Base-by-base conservation (phyloP, 441 rosid species). In the Corymbia citriodora region DNA sequence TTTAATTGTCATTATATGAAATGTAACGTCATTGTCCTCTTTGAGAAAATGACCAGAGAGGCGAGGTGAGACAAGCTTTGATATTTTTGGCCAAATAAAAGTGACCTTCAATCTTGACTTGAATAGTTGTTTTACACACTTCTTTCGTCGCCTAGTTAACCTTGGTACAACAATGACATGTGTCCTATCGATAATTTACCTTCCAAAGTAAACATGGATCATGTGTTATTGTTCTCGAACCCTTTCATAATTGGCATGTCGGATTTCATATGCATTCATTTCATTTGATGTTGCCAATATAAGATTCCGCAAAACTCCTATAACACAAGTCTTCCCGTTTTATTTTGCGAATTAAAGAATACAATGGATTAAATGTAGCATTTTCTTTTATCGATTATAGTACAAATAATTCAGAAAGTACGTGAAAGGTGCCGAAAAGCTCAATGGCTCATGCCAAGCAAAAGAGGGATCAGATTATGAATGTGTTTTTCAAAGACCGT, bases 211-310 rank as follows among this genome's bases (percentile, higher is more conserved):
- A 79, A 45, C 5, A 45, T 12, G 4, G 25, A 2, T 48, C 40
- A 12, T 5, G 1, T 23, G 16, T 40, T 25, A 1, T 40, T 79
- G 16, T 40, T 74, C 40, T 40, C 5, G 19, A 19, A 25, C 16
- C 9, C 1, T 11, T 36, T 74, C 6, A 16, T 36, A 36, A 7
- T 1, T 21, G 3, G 9, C 50, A 1, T 21, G 14, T 6, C 13
- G 21, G 15, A 36, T 36, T 72, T 6, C 0, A 0, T 9, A 33
- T 0, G 2, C 1, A 0, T 72, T 33, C 4, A 18, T 3, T 72
- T 72, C 48, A 33, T 36, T 19, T 72, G 27, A 72, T 6, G 82
- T 18, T 10, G 27, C 36, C 5, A 3, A 10, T 25, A 18, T 36
- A 19, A 72, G 82, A 36, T 72, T 72, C 2, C 1, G 3, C 6